phyloP scores from a whole-genome alignment of 2,329 filamentous ascomycete genomes.

The Cytospora schulzeri region DNA sequence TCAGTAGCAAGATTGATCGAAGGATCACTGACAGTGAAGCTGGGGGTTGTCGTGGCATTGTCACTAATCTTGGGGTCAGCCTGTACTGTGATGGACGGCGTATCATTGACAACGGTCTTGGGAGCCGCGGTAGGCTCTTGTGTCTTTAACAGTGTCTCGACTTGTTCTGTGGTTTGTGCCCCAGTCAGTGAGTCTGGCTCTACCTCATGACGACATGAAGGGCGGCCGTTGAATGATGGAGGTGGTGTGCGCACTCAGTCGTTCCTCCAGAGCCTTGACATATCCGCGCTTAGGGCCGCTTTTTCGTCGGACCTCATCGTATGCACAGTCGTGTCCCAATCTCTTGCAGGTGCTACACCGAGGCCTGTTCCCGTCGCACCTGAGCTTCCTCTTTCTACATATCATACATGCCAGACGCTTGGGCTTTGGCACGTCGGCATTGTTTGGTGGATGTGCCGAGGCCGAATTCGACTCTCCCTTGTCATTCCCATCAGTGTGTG shows the following conservation, averaged over 20 bases:
- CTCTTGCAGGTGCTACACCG: conserved; percentile 87
- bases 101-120: conserved; percentile 19
- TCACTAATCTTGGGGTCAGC: conserved; percentile 36
- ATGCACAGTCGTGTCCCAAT: conserved; percentile 84
- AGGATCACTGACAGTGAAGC: conserved; percentile 49
- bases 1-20: conserved; percentile 50
- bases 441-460: conserved; percentile 44
- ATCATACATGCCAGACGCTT: conserved; percentile 95
- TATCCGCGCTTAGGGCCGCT: conserved; percentile 94
- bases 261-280: conserved; percentile 89
- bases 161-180: conserved; percentile 67
- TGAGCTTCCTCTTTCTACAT: conserved; percentile 88
- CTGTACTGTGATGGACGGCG: conserved; percentile 34
- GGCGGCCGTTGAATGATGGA: conserved; percentile 2
- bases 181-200: conserved; percentile 18
- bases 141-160: conserved; percentile 85
- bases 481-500: conserved; percentile 28
- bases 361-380: conserved; percentile 82
- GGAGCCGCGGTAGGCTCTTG: conserved; percentile 57
- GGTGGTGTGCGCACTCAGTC: conserved; percentile 68
- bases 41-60: conserved; percentile 38
- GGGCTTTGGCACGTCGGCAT: conserved; percentile 68
- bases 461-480: conserved; percentile 39
- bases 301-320: conserved; percentile 91
- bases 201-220: not conserved